Evolutionary conservation across 1,284 basidiomycete genomes (phyloP).

Genomic region (Ganoderma sinense): DNA sequence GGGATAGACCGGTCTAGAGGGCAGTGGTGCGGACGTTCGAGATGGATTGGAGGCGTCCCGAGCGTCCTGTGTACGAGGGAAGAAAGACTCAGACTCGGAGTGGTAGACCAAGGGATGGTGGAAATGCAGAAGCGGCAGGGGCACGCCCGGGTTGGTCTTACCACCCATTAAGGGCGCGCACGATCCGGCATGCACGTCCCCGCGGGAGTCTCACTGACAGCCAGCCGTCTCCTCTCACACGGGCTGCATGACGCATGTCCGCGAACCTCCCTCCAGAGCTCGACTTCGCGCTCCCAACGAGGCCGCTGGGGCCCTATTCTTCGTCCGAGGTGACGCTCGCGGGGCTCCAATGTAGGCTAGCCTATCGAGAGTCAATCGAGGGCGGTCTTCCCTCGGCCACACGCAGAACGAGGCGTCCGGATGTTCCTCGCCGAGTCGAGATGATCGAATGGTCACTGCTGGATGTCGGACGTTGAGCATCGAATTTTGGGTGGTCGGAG

Average conservation of each 20-base stretch:
- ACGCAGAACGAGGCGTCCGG: background rate
- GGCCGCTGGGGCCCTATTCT: background rate
- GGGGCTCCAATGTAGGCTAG: conserved; percentile 8
- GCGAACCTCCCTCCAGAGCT: background rate
- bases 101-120: background rate
- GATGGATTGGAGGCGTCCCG: background rate
- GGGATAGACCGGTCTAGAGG: background rate
- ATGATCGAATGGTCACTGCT: background rate
- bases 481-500: background rate
- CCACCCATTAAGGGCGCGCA: background rate
- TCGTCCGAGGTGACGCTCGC: conserved; percentile 5
- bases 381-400: conserved; percentile 2
- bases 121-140: background rate
- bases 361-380: conserved; percentile 22
- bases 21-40: background rate
- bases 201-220: background rate
- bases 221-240: conserved; percentile 4
- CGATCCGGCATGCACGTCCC: background rate
- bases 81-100: background rate
- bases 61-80: background rate
- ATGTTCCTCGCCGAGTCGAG: background rate
- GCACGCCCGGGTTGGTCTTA: background rate
- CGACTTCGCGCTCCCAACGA: background rate
- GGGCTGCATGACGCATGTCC: conserved; percentile 1
- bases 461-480: background rate